A percentile compares a stretch with the other conserved stretches of the same genome.
Conservation (phyloP, 1,284 basidiomycete genomes). For the Ustilago cynodontis region DNA sequence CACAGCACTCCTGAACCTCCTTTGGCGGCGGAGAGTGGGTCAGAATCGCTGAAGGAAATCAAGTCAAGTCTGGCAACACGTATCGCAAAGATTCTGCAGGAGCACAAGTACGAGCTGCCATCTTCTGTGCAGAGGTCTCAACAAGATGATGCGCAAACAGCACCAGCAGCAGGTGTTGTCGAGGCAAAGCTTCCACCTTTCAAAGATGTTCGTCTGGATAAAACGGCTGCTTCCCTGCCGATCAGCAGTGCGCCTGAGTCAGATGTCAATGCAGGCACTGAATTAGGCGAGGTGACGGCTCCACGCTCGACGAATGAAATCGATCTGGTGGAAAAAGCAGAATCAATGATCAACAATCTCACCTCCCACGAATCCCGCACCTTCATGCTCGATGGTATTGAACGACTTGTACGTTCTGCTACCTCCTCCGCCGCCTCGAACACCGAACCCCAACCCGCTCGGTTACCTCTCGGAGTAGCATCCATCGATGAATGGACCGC, state of each 20-base stretch:
- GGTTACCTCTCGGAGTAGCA: constrained; percentile 45
- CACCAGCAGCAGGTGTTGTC: not conserved
- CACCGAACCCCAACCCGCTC: not conserved
- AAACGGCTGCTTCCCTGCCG: constrained; percentile 3
- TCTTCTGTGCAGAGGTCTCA: not conserved
- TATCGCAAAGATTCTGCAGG: constrained; percentile 34
- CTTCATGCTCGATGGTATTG: constrained; percentile 45
- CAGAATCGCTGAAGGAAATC: constrained; percentile 28
- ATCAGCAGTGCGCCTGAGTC: not conserved
- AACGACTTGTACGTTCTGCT: constrained; percentile 23
- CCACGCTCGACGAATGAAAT: not conserved
- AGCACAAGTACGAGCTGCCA: constrained; percentile 33
- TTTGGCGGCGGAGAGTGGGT: not conserved
- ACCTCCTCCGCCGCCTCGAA: not conserved
- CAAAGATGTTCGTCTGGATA: constrained; percentile 19
- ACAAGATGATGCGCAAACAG: not conserved
- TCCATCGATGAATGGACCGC: constrained; percentile 55
- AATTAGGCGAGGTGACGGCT: not conserved
- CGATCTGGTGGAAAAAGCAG: constrained; percentile 25
- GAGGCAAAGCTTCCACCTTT: constrained; percentile 7
- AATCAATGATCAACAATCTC: constrained; percentile 38
- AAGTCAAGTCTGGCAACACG: constrained; percentile 41
- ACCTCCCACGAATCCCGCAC: constrained; percentile 20
- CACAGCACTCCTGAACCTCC: constrained; percentile 10
- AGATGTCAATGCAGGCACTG: too few species aligned